phyloP scores from a whole-genome alignment of 768 basidiomycete genomes.

The Tricholomella constricta region DNA sequence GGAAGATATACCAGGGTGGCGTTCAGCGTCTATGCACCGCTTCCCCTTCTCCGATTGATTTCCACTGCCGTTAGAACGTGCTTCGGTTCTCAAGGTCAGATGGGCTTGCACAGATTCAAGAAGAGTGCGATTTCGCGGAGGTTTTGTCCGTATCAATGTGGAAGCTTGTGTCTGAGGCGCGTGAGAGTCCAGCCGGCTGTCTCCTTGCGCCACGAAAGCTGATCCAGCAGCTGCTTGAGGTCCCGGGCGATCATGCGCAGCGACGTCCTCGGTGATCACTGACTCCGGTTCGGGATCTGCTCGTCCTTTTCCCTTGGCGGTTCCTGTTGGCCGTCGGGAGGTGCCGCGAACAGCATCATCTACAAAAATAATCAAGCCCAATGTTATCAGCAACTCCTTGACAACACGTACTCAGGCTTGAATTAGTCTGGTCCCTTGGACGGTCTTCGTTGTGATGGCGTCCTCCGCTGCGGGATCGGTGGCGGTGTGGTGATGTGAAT shows the following conservation, averaged over 20 bases:
- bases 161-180: background rate
- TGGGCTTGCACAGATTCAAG: conserved; percentile 51
- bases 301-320: conserved; percentile 10
- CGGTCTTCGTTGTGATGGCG: background rate
- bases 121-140: conserved; percentile 37
- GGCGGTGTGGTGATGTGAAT: background rate
- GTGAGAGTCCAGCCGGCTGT: background rate
- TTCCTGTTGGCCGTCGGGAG: background rate
- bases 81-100: conserved; percentile 26
- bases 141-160: conserved; percentile 4
- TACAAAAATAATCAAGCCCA: background rate
- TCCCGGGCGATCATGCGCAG: background rate
- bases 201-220: conserved; percentile 6
- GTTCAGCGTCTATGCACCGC: background rate
- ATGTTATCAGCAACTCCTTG: background rate
- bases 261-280: background rate
- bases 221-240: background rate
- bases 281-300: conserved; percentile 1
- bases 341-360: background rate
- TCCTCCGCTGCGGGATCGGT: background rate
- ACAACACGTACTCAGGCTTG: background rate
- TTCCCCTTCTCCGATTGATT: background rate
- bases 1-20: conserved; percentile 4
- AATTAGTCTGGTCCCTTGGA: too few species aligned
- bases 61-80: background rate